These are phyloP conservation scores for Zygosaccharomyces pseudobailii DNA, from an alignment of 1,139 yeast species.

Conservation along the genomic window DNA sequence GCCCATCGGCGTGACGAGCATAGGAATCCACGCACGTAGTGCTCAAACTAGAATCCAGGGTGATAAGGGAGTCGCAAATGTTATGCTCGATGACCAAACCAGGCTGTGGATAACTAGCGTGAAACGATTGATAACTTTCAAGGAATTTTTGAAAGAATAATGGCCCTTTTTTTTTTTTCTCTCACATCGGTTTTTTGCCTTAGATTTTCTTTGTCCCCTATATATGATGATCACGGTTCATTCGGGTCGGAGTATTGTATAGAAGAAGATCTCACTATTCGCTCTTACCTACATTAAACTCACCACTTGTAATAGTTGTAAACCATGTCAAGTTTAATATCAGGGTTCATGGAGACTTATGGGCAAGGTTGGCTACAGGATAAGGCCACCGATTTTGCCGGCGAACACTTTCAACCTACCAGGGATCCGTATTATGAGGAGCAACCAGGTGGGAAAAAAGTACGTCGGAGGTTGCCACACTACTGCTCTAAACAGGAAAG, in stretches of 20 bases:
- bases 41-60: slow-evolving; percentile 44
- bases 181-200: neutral
- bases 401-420: slow-evolving; percentile 30
- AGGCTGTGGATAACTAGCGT: slow-evolving; percentile 73
- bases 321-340: slow-evolving; percentile 10
- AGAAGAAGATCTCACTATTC: neutral
- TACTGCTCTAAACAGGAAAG: slow-evolving; percentile 58
- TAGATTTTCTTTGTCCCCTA: neutral
- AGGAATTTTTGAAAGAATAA: slow-evolving; percentile 35
- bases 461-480: slow-evolving; percentile 55
- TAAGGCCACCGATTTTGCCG: slow-evolving; percentile 28
- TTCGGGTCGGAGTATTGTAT: neutral
- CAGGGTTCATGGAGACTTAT: slow-evolving; percentile 5
- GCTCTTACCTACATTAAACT: neutral
- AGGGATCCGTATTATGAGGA: slow-evolving; percentile 61
- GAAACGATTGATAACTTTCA: slow-evolving; percentile 62
- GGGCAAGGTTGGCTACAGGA: slow-evolving; percentile 23
- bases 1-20: slow-evolving; percentile 83
- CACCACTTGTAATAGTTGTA: neutral
- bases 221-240: neutral
- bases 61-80: slow-evolving; percentile 49
- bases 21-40: slow-evolving; percentile 75
- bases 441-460: slow-evolving; percentile 41
- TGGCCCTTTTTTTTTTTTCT: neutral
- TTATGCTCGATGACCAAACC: slow-evolving; percentile 73